These are phyloP conservation scores for Debaryomyces tyrocola DNA, from an alignment of 805 yeast species.

Conservation along the genomic window DNA sequence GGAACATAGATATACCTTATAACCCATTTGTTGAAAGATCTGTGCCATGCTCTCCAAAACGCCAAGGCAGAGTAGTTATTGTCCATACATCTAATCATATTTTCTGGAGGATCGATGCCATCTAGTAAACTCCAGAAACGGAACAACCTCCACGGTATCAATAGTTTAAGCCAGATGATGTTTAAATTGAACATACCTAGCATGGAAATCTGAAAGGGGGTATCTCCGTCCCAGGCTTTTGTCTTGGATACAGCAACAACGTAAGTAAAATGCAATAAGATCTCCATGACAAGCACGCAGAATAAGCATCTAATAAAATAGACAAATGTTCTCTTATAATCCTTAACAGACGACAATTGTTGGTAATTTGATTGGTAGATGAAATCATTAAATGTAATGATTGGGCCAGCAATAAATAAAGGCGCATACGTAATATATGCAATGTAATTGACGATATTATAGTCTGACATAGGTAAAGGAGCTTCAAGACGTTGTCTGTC, in stretches of 20 bases:
- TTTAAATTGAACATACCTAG: slow-evolving; percentile 87
- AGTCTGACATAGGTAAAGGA: slow-evolving; percentile 60
- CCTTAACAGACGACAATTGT: slow-evolving; percentile 54
- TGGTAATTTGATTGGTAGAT: slow-evolving; percentile 65
- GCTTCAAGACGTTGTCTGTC: slow-evolving; percentile 69
- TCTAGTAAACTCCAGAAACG: slow-evolving; percentile 92
- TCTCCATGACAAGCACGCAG: slow-evolving; percentile 86
- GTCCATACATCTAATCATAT: slow-evolving; percentile 94
- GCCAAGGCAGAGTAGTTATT: slow-evolving; percentile 90
- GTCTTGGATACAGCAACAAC: slow-evolving; percentile 92
- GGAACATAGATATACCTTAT: slow-evolving; percentile 88
- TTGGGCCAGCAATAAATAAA: slow-evolving; percentile 91
- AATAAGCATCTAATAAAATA: slow-evolving; percentile 70
- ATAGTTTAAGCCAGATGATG: slow-evolving; percentile 87
- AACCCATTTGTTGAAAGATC: slow-evolving; percentile 89
- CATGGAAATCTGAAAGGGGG: slow-evolving; percentile 94
- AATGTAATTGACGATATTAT: slow-evolving; percentile 62
- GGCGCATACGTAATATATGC: slow-evolving; percentile 86
- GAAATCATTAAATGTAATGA: slow-evolving; percentile 89
- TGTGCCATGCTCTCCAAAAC: slow-evolving; percentile 99
- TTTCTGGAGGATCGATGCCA: slow-evolving; percentile 94
- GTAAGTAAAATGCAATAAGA: slow-evolving; percentile 80
- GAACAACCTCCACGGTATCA: slow-evolving; percentile 95
- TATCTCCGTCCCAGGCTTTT: slow-evolving; percentile 84
- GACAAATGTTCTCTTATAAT: slow-evolving; percentile 47